Conservation (phyloP, 768 basidiomycete species). For the Pisolithus sp. region DNA sequence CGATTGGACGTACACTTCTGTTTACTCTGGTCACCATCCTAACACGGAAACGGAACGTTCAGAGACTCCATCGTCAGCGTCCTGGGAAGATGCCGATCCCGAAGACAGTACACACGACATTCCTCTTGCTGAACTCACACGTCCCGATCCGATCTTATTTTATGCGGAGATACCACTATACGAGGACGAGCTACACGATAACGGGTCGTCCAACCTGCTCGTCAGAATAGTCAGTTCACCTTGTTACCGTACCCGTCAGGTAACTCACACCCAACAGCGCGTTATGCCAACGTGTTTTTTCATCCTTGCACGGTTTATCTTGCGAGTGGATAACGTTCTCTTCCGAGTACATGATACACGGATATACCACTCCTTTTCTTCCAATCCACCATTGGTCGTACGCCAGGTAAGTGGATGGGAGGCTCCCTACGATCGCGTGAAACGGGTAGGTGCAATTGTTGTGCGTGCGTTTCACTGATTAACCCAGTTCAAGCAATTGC, state of each 20-base stretch:
- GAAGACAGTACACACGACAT: slow-evolving; percentile 57
- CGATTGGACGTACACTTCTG: slow-evolving; percentile 98
- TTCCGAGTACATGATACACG: slow-evolving; percentile 88
- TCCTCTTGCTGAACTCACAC: slow-evolving; percentile 77
- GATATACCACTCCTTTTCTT: slow-evolving; percentile 77
- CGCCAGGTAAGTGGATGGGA: slow-evolving; percentile 89
- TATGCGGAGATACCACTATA: slow-evolving; percentile 93
- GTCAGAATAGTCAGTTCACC: slow-evolving; percentile 72
- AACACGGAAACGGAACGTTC: neutral
- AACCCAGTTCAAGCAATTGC: slow-evolving; percentile 46
- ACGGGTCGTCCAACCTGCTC: slow-evolving; percentile 80
- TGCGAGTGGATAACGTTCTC: slow-evolving; percentile 91
- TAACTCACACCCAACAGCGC: slow-evolving; percentile 45
- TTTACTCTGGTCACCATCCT: slow-evolving; percentile 59
- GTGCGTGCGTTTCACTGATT: neutral
- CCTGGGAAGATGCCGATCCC: slow-evolving; percentile 53
- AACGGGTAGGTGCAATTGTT: slow-evolving; percentile 44
- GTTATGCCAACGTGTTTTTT: slow-evolving; percentile 97
- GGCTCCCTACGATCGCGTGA: slow-evolving; percentile 77
- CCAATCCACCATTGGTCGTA: slow-evolving; percentile 55
- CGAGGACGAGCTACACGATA: slow-evolving; percentile 97
- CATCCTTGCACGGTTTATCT: slow-evolving; percentile 82
- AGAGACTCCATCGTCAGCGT: slow-evolving; percentile 7
- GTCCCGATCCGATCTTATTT: slow-evolving; percentile 95
- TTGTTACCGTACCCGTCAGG: too few relatives aligned